phyloP scores from a whole-genome alignment of 768 basidiomycete genomes.

The Auriscalpium microsporum region DNA sequence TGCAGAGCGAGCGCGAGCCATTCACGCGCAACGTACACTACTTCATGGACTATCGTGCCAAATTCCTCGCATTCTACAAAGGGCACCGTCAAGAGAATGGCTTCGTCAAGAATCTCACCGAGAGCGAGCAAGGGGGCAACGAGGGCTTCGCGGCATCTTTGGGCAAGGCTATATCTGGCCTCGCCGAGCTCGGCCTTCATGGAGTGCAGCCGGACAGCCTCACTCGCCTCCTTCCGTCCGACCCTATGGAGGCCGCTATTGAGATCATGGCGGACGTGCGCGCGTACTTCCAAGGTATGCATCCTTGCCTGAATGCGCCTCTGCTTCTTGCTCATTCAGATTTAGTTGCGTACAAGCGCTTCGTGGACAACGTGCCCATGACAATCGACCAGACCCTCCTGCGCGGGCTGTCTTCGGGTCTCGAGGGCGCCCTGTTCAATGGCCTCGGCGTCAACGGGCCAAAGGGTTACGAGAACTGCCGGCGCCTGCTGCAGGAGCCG shows the following conservation, averaged over 20 bases:
- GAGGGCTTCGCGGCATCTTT: slow-evolving; percentile 19
- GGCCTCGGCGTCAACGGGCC: slow-evolving; percentile 41
- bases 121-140: background rate
- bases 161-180: slow-evolving; percentile 25
- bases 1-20: slow-evolving; percentile 8
- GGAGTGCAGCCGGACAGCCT: slow-evolving; percentile 34
- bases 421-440: slow-evolving; percentile 34
- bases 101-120: background rate
- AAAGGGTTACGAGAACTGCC: slow-evolving; percentile 36
- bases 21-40: slow-evolving; percentile 19
- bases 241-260: slow-evolving; percentile 46
- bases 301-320: background rate
- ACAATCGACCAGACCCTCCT: slow-evolving; percentile 49
- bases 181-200: slow-evolving; percentile 32
- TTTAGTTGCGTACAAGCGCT: slow-evolving; percentile 48
- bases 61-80: slow-evolving; percentile 45
- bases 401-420: slow-evolving; percentile 33
- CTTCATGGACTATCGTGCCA: slow-evolving; percentile 27
- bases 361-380: slow-evolving; percentile 47
- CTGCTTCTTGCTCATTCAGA: background rate
- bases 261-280: slow-evolving; percentile 63
- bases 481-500: slow-evolving; percentile 42
- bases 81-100: slow-evolving; percentile 14
- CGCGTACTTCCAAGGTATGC: slow-evolving; percentile 65
- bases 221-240: slow-evolving; percentile 38